A percentile compares a stretch with the other conserved stretches of the same genome.
Conservation (phyloP, 257 asterid species). For the Capsicum baccatum region DNA sequence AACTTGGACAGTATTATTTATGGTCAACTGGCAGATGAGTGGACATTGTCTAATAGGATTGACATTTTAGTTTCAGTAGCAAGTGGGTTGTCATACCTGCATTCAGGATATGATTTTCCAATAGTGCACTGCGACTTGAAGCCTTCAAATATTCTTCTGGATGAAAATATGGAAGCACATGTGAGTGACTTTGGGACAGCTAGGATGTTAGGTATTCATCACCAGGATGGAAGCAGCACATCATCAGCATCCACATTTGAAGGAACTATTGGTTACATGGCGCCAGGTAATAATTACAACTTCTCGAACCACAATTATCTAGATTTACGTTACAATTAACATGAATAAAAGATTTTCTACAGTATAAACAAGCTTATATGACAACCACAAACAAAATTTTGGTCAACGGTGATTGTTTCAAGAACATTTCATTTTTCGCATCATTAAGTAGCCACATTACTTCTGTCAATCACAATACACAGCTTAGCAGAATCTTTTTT, state of each 20-base stretch:
- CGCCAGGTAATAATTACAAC: slow-evolving; percentile 65
- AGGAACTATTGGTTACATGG: slow-evolving; percentile 94
- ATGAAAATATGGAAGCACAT: slow-evolving; percentile 58
- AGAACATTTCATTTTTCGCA: background rate
- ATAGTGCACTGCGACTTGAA: slow-evolving; percentile 90
- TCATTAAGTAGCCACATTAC: background rate
- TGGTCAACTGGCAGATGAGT: slow-evolving; percentile 26
- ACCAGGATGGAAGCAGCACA: slow-evolving; percentile 47
- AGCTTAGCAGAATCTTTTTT: background rate
- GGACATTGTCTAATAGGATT: slow-evolving; percentile 54
- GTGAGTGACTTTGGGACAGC: slow-evolving; percentile 93
- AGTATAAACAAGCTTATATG: background rate
- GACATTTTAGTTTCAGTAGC: slow-evolving; percentile 68
- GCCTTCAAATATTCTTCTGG: slow-evolving; percentile 84
- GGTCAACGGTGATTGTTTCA: background rate
- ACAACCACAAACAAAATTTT: background rate
- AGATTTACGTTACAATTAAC: background rate
- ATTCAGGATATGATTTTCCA: slow-evolving; percentile 73
- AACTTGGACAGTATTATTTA: slow-evolving; percentile 66
- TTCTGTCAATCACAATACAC: background rate
- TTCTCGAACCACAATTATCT: background rate
- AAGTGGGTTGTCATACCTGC: slow-evolving; percentile 66
- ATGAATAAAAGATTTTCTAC: background rate
- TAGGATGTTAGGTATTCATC: slow-evolving; percentile 64
- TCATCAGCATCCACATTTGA: slow-evolving; percentile 66